Conservation (phyloP, 2,329 filamentous ascomycete genomes). For the Aspergillus novoparasiticus region DNA sequence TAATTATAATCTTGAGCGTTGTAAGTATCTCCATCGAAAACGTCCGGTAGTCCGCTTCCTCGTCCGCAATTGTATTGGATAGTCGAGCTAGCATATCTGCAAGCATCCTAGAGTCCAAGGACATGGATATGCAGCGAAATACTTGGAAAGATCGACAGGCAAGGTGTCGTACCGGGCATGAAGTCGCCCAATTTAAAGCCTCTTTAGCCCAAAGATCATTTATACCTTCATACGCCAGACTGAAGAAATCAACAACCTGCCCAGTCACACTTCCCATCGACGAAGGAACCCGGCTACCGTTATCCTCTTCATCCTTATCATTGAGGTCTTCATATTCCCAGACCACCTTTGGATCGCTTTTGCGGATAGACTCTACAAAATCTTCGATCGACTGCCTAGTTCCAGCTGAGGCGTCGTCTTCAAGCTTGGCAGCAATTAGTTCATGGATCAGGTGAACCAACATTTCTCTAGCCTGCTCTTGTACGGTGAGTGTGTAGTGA, state of each 20-base stretch:
- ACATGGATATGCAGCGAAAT: slow-evolving; percentile 89
- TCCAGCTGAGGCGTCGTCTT: slow-evolving; percentile 69
- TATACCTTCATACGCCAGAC: slow-evolving; percentile 79
- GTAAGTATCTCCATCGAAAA: slow-evolving; percentile 98
- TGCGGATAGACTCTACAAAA: slow-evolving; percentile 82
- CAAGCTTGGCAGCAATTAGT: slow-evolving; percentile 76
- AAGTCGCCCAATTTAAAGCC: slow-evolving; percentile 93
- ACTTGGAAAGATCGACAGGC: slow-evolving; percentile 97
- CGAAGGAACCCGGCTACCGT: slow-evolving; percentile 77
- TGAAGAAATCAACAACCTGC: slow-evolving; percentile 83
- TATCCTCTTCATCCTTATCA: slow-evolving; percentile 70
- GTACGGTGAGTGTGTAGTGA: slow-evolving; percentile 90
- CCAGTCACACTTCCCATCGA: slow-evolving; percentile 84
- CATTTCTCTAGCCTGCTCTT: slow-evolving; percentile 97
- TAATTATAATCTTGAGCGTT: slow-evolving; percentile 87
- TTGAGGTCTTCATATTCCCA: slow-evolving; percentile 96
- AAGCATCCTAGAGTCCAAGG: slow-evolving; percentile 88
- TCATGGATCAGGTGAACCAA: slow-evolving; percentile 96
- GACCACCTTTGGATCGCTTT: slow-evolving; percentile 79
- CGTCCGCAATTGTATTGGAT: slow-evolving; percentile 95
- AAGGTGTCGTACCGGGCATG: slow-evolving; percentile 90
- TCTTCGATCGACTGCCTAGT: slow-evolving; percentile 79
- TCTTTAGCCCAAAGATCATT: slow-evolving; percentile 90
- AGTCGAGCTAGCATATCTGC: slow-evolving; percentile 94
- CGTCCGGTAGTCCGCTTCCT: slow-evolving; percentile 89